Evolutionary conservation across 306 rosid genomes (phyloP), one percentile per base, ranked within the genome.

Genomic region (Lathyrus tuberosus): DNA sequence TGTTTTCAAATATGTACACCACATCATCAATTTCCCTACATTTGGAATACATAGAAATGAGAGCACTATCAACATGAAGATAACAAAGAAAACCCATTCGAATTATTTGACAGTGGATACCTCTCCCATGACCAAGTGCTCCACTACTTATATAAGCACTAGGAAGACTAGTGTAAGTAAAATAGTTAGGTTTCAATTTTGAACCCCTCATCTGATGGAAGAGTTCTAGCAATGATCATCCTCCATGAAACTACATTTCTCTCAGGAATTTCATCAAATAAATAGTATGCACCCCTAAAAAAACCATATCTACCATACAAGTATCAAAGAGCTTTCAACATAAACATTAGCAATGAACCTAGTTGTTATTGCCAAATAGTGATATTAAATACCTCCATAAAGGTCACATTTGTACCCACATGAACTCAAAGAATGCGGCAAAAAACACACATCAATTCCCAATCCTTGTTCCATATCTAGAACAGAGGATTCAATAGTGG

Each of bases 111-210:
- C 89, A 80, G 43, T 93, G 98, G 24, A 69, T 62, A 72, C 86
- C 79, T 81, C 84, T 84, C 8, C 98, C 98, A 14, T 86, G 77
- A 41, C 86, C 93, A 54, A 93, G 88, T 28, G 97, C 96, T 76
- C 97, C 97, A 65, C 89, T 88, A 4, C 96, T 91, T 6, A 82
- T 81, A 73, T 89, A 93, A 76, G 96, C 94, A 78, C 88, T 85
- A 15, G 90, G 52, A 78, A 90, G 69, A 70, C 94, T 88, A 0
- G 86, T 80, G 74, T 76, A 90, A 0, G 96, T 93, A 73, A 83
- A 93, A 51, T 84, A 83, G 60, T 90, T 88, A 1, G 97, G 98
- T 24, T 70, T 73, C 74, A 73, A 74, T 20, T 18, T 58, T 5
- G 40, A 75, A 22, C 22, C 61, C 73, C 78, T 79, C 98, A 93